Evolutionary conservation across 2,329 filamentous ascomycete species (phyloP).

Genomic region (Sclerotinia borealis): DNA sequence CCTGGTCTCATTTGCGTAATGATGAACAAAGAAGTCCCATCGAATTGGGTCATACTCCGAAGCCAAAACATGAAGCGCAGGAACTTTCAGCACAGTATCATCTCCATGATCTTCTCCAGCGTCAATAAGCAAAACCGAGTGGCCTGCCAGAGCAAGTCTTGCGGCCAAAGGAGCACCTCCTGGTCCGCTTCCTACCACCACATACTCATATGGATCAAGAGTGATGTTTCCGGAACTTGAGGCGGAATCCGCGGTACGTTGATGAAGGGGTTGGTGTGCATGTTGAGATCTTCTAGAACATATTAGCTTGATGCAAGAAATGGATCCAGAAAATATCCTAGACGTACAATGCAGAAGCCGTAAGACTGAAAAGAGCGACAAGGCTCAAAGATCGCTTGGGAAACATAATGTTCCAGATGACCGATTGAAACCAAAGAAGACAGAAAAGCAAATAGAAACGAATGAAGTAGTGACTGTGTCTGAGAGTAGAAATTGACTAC

Average conservation of each 20-base stretch:
- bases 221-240: constrained; percentile 1
- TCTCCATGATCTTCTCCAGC: constrained; percentile 46
- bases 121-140: constrained; percentile 47
- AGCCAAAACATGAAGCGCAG: background rate
- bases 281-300: background rate
- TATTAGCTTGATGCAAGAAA: background rate
- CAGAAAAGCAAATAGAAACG: background rate
- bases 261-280: background rate
- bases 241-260: background rate
- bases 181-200: constrained; percentile 49
- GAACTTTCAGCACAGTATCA: constrained; percentile 18
- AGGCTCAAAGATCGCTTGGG: background rate
- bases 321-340: background rate
- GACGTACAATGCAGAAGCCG: constrained; percentile 5
- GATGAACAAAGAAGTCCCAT: constrained; percentile 42
- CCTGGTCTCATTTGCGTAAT: constrained; percentile 16
- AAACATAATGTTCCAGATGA: background rate
- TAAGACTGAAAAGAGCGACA: constrained; percentile 1
- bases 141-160: constrained; percentile 44
- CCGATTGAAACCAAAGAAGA: background rate
- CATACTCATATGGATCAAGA: constrained; percentile 37
- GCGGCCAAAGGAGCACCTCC: constrained; percentile 46
- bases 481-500: too few relatives aligned
- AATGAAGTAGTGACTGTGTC: background rate
- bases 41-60: background rate